phyloP scores from a whole-genome alignment of 176 grass and related monocot genomes.

The Aegilops speltoides region DNA sequence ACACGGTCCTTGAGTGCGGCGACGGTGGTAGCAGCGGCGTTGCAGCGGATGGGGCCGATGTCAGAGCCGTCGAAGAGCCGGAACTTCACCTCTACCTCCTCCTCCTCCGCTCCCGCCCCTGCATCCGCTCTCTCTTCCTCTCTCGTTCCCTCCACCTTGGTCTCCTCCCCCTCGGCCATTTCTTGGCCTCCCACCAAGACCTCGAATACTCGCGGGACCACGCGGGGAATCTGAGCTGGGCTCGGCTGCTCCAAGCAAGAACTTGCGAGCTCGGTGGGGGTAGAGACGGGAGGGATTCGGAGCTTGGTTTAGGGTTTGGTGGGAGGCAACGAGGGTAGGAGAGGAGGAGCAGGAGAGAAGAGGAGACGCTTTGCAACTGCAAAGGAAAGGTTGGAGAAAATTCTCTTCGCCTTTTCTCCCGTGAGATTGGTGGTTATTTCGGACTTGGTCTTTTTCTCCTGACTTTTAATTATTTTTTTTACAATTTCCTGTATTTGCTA shows the following conservation, averaged over 20 bases:
- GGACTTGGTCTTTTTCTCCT: not conserved
- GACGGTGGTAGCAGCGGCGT: slow-evolving; percentile 54
- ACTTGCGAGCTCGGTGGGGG: not conserved
- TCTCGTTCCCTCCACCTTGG: slow-evolving; percentile 11
- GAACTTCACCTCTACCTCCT: slow-evolving; percentile 68
- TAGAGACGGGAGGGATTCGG: slow-evolving; percentile 11
- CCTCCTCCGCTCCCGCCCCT: slow-evolving; percentile 23
- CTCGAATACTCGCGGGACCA: not conserved
- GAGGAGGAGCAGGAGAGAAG: slow-evolving; percentile 20
- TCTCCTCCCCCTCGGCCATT: slow-evolving; percentile 49
- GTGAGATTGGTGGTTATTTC: not conserved
- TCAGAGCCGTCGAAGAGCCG: slow-evolving; percentile 77
- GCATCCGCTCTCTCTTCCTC: slow-evolving; percentile 21
- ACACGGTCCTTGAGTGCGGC: slow-evolving; percentile 75
- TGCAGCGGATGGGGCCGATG: slow-evolving; percentile 66
- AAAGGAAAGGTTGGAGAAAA: slow-evolving; percentile 15
- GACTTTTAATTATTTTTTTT: not conserved
- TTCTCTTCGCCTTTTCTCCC: not conserved
- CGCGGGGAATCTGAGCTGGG: not conserved
- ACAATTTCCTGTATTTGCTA: not conserved
- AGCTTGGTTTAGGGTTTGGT: slow-evolving; percentile 49
- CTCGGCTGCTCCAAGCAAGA: not conserved
- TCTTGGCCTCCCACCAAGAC: slow-evolving; percentile 23
- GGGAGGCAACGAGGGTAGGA: slow-evolving; percentile 18
- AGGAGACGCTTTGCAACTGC: not conserved